Conservation (phyloP, 768 basidiomycete genomes). For the Neoboletus brunneissimus region DNA sequence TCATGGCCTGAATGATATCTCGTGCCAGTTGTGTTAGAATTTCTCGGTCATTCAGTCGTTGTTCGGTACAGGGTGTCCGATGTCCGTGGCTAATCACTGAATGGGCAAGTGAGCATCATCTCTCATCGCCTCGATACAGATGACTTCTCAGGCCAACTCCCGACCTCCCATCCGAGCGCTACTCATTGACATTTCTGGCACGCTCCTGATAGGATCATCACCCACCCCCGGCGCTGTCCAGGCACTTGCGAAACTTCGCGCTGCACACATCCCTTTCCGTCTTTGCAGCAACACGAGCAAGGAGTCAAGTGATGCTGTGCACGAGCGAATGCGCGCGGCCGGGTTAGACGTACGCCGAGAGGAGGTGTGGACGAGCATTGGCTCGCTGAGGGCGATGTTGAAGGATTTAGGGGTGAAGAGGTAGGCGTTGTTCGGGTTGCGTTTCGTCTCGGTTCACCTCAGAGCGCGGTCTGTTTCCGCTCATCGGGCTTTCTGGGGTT, state of each 20-base stretch:
- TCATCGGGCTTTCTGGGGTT: not conserved
- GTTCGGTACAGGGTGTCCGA: not conserved
- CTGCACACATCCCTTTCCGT: conserved; percentile 41
- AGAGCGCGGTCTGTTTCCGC: not conserved
- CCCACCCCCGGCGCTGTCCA: conserved; percentile 46
- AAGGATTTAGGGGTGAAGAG: conserved; percentile 39
- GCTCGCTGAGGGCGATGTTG: conserved; percentile 51
- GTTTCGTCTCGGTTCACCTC: not conserved
- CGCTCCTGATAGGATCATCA: conserved; percentile 51
- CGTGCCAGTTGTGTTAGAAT: not conserved
- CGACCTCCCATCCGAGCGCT: conserved; percentile 41
- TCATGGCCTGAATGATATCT: not conserved
- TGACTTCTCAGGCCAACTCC: not conserved
- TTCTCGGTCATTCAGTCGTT: not conserved
- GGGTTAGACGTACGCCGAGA: conserved; percentile 45
- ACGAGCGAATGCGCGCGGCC: conserved; percentile 42
- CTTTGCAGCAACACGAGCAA: conserved; percentile 72
- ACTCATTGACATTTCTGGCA: conserved; percentile 69
- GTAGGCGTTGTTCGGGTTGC: conserved; percentile 23
- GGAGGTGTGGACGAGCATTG: conserved; percentile 65
- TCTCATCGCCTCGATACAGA: not conserved
- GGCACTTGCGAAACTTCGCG: conserved; percentile 29
- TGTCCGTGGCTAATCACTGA: not conserved
- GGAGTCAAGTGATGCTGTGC: conserved; percentile 48
- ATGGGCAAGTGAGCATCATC: not conserved